Base-by-base conservation (phyloP, 1,139 yeast species). In the Meyerozyma smithsonii region DNA sequence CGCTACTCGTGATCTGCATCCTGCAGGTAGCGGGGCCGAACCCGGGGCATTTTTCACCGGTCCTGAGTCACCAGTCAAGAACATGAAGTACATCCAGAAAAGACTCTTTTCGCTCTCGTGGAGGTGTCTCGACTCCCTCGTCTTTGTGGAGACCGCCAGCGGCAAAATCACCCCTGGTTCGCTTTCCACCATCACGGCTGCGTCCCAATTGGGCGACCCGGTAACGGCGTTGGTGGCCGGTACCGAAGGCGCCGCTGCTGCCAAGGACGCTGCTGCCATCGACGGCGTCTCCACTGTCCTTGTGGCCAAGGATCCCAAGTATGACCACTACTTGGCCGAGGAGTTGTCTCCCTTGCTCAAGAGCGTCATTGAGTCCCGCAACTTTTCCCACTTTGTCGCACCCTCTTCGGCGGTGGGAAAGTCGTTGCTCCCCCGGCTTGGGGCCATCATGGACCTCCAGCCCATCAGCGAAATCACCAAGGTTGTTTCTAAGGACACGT, bases 321-420 rank as follows among this genome's bases (percentile, higher is more conserved):
- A 72, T 46, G 72, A 74, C 45, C 80, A 80, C 52, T 70, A 72
- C 45, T 66, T 82, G 39, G 85, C 92, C 1, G 94, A 84, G 59
- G 74, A 73, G 49, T 62, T 82, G 41, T 62, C 85, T 7, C 89
- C 90, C 14, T 61, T 81, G 30, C 50, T 83, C 28, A 66, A 68
- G 37, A 62, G 70, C 35, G 61, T 75, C 48, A 64, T 74, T 56
- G 66, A 62, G 49, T 61, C 54, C 49, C 58, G 69, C 14, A 75
- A 72, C 21, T 68, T 69, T 62, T 76, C 89, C 12, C 95, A 89
- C 58, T 82, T 92, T 46, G 66, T 92, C 23, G 79, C 84, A 8
- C 80, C 96, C 8, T 87, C 92, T 33, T 82, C 95, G 12, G 81
- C 96, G 0, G 83, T 82, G 19, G 97, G 97, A 38, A 90, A 90